Evolutionary conservation across 148 eudicot genomes (phyloP), one percentile per base, ranked within the genome.

Genomic region (Persicaria maculosa): DNA sequence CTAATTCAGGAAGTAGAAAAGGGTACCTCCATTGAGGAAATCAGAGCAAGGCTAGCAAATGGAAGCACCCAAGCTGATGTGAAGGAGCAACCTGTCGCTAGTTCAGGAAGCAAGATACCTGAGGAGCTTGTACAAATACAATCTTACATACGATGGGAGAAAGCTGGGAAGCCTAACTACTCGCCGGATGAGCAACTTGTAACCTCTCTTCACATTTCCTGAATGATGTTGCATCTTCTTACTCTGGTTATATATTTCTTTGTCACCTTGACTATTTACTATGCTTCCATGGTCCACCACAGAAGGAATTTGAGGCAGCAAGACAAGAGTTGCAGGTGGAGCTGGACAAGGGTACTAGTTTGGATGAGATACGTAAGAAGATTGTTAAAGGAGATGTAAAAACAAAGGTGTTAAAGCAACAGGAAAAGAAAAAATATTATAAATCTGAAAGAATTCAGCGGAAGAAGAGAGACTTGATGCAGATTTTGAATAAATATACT

Each of bases 241-340:
- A 9, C 1, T 25, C 45, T 40, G 3, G 8, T 58, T 68, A 40
- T 58, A 2, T 43, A 40, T 62, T 47, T 40, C 68, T 65, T 74
- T 15, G 22, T 50, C 36, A 45, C 65, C 53, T 69, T 61, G 47
- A 79, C 75, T 57, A 47, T 61, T 31, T 25, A 15, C 72, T 74
- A 57, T 48, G 22, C 74, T 79, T 71, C 70, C 40, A 31, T 31
- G 40, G 1, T 31, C 40, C 22, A 71, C 36, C 72, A 78, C 90
- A 93, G 97, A 85, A 61, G 80, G 96, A 93, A 83, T 88, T 90
- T 81, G 96, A 89, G 85, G 96, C 85, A 84, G 98, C 96, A 54
- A 86, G 93, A 81, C 87, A 89, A 79, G 98, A 93, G 47, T 81
- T 93, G 84, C 92, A 86, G 80, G 76, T 46, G 72, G 96, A 93